These are phyloP conservation scores for Aspergillus felis DNA, from an alignment of 2,329 filamentous ascomycete genomes.

Conservation along the genomic window DNA sequence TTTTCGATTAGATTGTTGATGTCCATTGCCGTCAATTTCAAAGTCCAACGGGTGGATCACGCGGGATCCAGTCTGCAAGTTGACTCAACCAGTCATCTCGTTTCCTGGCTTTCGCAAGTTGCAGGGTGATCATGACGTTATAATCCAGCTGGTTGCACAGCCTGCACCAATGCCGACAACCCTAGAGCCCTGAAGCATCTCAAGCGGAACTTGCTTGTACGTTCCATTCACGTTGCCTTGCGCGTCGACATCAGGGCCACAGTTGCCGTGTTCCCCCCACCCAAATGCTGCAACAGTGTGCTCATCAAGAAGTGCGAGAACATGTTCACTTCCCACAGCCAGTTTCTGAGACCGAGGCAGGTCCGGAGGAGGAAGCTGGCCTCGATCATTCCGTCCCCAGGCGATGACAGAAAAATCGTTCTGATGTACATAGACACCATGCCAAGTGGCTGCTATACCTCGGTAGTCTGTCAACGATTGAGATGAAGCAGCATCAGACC, in stretches of 20 bases:
- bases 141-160: constrained; percentile 83
- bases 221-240: constrained; percentile 64
- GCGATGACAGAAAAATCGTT: constrained; percentile 58
- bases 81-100: background rate
- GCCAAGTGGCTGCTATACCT: constrained; percentile 74
- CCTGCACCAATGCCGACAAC: constrained; percentile 71
- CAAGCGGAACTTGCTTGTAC: constrained; percentile 64
- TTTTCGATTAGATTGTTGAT: constrained; percentile 38
- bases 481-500: constrained; percentile 51
- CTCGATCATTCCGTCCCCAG: constrained; percentile 84
- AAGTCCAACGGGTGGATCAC: background rate
- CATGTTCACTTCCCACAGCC: constrained; percentile 87
- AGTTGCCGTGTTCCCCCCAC: constrained; percentile 98
- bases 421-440: constrained; percentile 68
- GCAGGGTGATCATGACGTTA: constrained; percentile 23
- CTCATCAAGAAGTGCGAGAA: constrained; percentile 63
- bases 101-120: background rate
- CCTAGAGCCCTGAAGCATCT: constrained; percentile 47
- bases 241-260: constrained; percentile 63
- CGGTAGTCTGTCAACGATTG: constrained; percentile 51
- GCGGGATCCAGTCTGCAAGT: background rate
- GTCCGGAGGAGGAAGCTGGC: constrained; percentile 65
- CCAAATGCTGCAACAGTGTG: constrained; percentile 79
- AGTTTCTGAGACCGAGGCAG: constrained; percentile 60
- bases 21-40: background rate